phyloP scores from a whole-genome alignment of 192 early-diverging fungal genomes.

The Bifiguratus adelaidae region DNA sequence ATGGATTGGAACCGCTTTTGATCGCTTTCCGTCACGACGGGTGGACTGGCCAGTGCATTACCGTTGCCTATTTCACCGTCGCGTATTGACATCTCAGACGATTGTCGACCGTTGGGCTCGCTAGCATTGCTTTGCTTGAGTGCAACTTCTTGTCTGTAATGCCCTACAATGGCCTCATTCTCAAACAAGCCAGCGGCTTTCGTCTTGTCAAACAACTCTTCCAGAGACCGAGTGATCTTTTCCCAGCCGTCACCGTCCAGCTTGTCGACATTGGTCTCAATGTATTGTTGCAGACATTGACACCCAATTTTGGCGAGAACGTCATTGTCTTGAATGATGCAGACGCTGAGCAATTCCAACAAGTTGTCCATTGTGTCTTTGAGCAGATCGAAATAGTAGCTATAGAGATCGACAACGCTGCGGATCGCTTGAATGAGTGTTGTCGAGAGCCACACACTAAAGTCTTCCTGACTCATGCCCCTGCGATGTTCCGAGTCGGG shows the following conservation, averaged over 20 bases:
- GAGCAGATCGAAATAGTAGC: conserved; percentile 61
- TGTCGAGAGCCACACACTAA: conserved; percentile 88
- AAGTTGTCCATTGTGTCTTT: conserved; percentile 66
- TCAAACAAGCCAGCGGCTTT: conserved; percentile 67
- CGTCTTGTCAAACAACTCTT: conserved; percentile 66
- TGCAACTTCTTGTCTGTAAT: too few species aligned
- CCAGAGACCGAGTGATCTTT: conserved; percentile 57
- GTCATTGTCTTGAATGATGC: conserved; percentile 91
- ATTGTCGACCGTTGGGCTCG: conserved; percentile 18
- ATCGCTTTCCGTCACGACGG: not conserved
- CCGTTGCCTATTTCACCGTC: not conserved
- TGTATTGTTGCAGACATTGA: conserved; percentile 81
- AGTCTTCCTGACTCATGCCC: conserved; percentile 72
- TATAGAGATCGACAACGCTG: conserved; percentile 78
- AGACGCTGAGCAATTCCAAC: conserved; percentile 69
- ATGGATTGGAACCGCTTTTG: conserved; percentile 74
- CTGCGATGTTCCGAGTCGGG: conserved; percentile 32
- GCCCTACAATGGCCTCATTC: too few species aligned
- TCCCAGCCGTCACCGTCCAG: conserved; percentile 66
- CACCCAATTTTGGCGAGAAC: conserved; percentile 82
- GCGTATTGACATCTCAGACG: conserved; percentile 14
- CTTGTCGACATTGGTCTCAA: conserved; percentile 67
- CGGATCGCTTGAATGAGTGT: conserved; percentile 89
- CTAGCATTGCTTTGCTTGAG: too few species aligned
- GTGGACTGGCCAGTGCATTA: conserved; percentile 11